phyloP scores from a whole-genome alignment of 306 rosid species.

The Phaseolus lunatus region DNA sequence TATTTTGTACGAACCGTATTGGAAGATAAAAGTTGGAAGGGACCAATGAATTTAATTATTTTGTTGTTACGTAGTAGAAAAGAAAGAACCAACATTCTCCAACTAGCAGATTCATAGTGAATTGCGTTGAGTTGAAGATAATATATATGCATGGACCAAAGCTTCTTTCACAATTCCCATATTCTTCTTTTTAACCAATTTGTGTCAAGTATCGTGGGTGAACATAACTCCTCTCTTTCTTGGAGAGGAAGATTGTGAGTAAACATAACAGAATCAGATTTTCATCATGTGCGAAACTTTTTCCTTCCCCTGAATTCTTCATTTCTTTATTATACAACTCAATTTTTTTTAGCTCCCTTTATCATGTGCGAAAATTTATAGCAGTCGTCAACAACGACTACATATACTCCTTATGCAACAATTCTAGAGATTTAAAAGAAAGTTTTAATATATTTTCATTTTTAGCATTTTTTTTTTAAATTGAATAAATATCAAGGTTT shows the following conservation, averaged over 20 bases:
- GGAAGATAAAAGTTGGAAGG: background rate
- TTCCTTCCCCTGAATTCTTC: background rate
- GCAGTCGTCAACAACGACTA: no score
- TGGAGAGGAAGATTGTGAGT: constrained; percentile 29
- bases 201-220: background rate
- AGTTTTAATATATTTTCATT: no score
- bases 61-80: background rate
- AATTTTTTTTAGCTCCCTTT: no score
- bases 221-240: background rate
- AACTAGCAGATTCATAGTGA: background rate
- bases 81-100: background rate
- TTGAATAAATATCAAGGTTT: no score
- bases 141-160: constrained; percentile 1
- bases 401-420: no score
- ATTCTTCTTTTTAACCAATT: constrained; percentile 20
- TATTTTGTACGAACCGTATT: background rate
- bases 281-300: background rate
- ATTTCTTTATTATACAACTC: background rate
- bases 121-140: constrained; percentile 3
- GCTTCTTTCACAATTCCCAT: constrained; percentile 7
- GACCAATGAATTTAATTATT: background rate
- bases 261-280: constrained; percentile 29
- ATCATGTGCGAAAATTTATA: no score
- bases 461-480: no score
- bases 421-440: no score